Evolutionary conservation across 768 basidiomycete species (phyloP), one percentile per base, ranked within the genome.

Genomic region (Mycena rebaudengoi): DNA sequence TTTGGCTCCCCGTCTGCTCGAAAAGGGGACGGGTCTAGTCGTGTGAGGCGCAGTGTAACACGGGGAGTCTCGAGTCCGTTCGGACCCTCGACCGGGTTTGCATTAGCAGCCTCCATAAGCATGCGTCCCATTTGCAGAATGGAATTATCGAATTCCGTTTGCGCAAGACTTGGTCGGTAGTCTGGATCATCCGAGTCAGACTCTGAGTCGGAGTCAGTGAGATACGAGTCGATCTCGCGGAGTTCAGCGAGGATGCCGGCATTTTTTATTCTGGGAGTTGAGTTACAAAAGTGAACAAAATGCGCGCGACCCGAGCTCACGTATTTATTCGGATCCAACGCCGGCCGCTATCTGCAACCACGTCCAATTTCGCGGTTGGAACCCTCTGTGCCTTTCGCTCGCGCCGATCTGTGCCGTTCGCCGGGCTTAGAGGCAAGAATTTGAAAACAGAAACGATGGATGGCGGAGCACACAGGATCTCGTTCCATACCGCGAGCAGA

Each of bases 291-390:
- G 25, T 10, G n/a, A 25, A 33, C 51, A 23, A 30, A 43, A 20
- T 5, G 30, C 20, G 13, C 56, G 54, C 49, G 16, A 39, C n/a
- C n/a, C n/a, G n/a, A n/a, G 58, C 91, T 73, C 71, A 94, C 94
- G 94, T 95, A 76, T 95, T 96, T 48, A 96, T 86, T 67, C 94
- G 85, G 41, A 94, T 88, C 95, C 95, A 97, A 5, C 80, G 78
- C 26, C 83, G 79, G 1, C 95, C 94, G 45, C 88, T 86, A 23
- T 91, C 87, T 1, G 89, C 89, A 18, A 95, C 88, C 12, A 96
- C 82, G 69, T 96, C 95, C 1, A 96, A 88, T 70, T 96, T 95
- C 44, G 89, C 83, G 11, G 66, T 41, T 7, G 66, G 66, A 26
- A 58, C 32, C 13, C 66, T 46, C 41, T 46, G 35, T 8, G 56